phyloP scores from a whole-genome alignment of 495 filamentous ascomycete genomes.

The Penicillium malachiteum region DNA sequence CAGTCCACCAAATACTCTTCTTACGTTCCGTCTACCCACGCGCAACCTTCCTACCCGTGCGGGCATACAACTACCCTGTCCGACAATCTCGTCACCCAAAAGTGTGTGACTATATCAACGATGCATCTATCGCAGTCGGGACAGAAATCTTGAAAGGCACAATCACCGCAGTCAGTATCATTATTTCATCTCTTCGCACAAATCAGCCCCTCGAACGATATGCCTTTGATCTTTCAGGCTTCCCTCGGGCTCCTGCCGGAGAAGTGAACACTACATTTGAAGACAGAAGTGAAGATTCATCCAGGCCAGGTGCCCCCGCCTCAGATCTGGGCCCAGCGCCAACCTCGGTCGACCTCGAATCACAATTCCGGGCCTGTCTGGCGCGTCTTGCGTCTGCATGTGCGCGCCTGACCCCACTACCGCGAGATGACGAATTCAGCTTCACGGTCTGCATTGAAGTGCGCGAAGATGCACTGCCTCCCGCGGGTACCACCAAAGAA shows the following conservation, averaged over 20 bases:
- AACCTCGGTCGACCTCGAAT: slow-evolving; percentile 61
- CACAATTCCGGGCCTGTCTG: slow-evolving; percentile 66
- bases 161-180: slow-evolving; percentile 70
- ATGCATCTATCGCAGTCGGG: slow-evolving; percentile 74
- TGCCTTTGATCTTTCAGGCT: slow-evolving; percentile 76
- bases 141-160: slow-evolving; percentile 69
- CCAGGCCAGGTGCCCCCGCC: slow-evolving; percentile 39
- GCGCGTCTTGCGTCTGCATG: slow-evolving; percentile 52
- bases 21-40: slow-evolving; percentile 80
- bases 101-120: slow-evolving; percentile 87
- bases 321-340: slow-evolving; percentile 33
- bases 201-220: slow-evolving; percentile 71
- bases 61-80: slow-evolving; percentile 85
- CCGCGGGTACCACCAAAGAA: slow-evolving; percentile 62
- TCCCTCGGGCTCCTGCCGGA: slow-evolving; percentile 61
- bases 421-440: slow-evolving; percentile 66
- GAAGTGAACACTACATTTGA: slow-evolving; percentile 55
- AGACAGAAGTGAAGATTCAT: slow-evolving; percentile 45
- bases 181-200: slow-evolving; percentile 63
- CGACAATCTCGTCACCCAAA: slow-evolving; percentile 86
- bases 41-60: slow-evolving; percentile 74
- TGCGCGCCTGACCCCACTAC: slow-evolving; percentile 62
- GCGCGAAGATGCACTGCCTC: slow-evolving; percentile 67
- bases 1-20: slow-evolving; percentile 92
- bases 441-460: slow-evolving; percentile 89